Conservation (phyloP, 1,284 basidiomycete genomes). For the Sanghuangporus sanghuang region DNA sequence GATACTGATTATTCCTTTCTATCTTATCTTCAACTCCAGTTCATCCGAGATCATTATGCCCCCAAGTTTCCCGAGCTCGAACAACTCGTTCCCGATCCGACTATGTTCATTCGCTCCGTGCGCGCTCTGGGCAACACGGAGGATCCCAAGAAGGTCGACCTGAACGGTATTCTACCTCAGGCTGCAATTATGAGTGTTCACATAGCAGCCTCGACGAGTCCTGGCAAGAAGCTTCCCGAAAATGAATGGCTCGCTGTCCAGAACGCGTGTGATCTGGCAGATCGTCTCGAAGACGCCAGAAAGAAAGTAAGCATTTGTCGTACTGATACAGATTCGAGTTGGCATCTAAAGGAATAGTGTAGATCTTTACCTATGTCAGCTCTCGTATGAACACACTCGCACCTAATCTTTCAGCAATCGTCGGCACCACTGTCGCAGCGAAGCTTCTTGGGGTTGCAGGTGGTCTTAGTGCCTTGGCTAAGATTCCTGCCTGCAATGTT, state of each 20-base stretch:
- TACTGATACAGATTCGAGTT: not conserved
- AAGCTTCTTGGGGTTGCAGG: slow-evolving; percentile 97
- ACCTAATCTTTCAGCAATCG: slow-evolving; percentile 96
- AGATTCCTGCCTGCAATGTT: slow-evolving; percentile 95
- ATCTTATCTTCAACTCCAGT: slow-evolving; percentile 41
- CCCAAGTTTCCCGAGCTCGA: slow-evolving; percentile 97
- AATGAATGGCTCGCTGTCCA: slow-evolving; percentile 79
- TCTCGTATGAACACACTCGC: slow-evolving; percentile 97
- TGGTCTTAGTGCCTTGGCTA: slow-evolving; percentile 84
- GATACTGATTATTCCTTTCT: slow-evolving; percentile 28
- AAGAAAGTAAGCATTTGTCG: slow-evolving; percentile 56
- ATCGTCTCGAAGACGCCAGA: slow-evolving; percentile 81
- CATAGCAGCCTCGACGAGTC: slow-evolving; percentile 90
- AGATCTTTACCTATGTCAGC: slow-evolving; percentile 99
- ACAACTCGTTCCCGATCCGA: slow-evolving; percentile 87
- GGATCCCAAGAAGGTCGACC: slow-evolving; percentile 81
- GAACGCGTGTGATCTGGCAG: slow-evolving; percentile 84
- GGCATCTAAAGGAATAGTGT: slow-evolving; percentile 2
- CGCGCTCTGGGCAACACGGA: slow-evolving; percentile 83
- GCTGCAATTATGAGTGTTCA: slow-evolving; percentile 95
- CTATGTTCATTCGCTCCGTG: slow-evolving; percentile 91
- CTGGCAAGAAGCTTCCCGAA: slow-evolving; percentile 69
- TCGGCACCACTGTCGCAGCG: slow-evolving; percentile 96
- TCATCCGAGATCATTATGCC: slow-evolving; percentile 97
- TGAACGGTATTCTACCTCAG: slow-evolving; percentile 80